phyloP scores from a whole-genome alignment of 306 rosid genomes.

The Fragaria ananassa region DNA sequence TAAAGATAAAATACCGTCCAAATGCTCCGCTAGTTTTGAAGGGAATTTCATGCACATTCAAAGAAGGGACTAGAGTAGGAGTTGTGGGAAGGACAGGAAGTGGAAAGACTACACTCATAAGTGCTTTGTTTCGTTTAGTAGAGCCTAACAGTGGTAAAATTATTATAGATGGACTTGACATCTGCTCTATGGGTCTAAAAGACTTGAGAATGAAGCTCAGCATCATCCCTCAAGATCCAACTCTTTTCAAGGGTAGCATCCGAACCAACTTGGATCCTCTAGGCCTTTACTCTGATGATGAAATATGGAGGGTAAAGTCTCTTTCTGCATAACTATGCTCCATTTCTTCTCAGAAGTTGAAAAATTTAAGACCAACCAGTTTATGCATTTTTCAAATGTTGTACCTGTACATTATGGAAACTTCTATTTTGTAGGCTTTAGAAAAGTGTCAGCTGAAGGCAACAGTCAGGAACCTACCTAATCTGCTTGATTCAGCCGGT shows the following conservation, averaged over 20 bases:
- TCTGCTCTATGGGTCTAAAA: constrained; percentile 64
- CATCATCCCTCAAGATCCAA: constrained; percentile 86
- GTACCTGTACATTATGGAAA: neutral
- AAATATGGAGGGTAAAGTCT: constrained; percentile 63
- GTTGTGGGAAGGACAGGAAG: constrained; percentile 92
- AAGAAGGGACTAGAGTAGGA: constrained; percentile 66
- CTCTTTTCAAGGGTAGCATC: constrained; percentile 73
- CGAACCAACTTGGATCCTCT: constrained; percentile 79
- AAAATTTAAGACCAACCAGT: neutral
- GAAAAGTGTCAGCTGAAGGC: constrained; percentile 77
- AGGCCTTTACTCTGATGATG: constrained; percentile 66
- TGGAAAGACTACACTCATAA: constrained; percentile 70
- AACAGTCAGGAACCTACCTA: constrained; percentile 49
- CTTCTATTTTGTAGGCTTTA: constrained; percentile 40
- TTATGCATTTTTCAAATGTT: neutral
- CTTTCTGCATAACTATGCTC: neutral
- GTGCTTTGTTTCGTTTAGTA: constrained; percentile 78
- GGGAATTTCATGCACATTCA: constrained; percentile 66
- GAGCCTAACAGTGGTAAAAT: constrained; percentile 64
- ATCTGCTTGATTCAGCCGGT: constrained; percentile 66
- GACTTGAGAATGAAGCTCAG: constrained; percentile 71
- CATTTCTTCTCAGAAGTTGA: neutral
- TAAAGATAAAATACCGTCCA: constrained; percentile 61
- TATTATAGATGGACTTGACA: constrained; percentile 56
- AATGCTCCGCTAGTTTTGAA: constrained; percentile 63